Base-by-base conservation (phyloP, 2,329 filamentous ascomycete genomes). In the Paracamarosporium sp. region DNA sequence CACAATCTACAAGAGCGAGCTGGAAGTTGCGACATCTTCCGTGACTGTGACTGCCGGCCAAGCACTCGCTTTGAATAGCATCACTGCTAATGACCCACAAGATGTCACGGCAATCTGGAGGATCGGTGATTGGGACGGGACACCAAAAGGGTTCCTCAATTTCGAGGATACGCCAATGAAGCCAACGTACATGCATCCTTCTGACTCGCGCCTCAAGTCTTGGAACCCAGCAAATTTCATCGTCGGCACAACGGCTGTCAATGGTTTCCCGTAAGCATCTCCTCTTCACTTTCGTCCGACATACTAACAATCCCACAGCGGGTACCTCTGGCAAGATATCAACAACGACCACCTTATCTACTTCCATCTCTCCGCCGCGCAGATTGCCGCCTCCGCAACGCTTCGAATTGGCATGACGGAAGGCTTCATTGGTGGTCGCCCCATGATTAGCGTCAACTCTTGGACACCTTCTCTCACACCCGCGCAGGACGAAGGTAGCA, bases 61-160 rank as follows among this genome's bases (percentile, higher is more conserved):
- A 28, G 81, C 79, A 1, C 76, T 76, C 0, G 79, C 76, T 5
- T 76, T 78, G 50, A 79, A 82, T 64, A 86, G 86, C 40, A 79
- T 82, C 9, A 82, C 80, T 41, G 76, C 66, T n/a, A 79, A 79
- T 7, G 73, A 77, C 12, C 79, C 82, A 5, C 79, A 80, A 38
- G 83, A 77, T 1, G 83, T 82, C 0, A n/a, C 63, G 1, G 62
- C 58, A n/a, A 76, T 89, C 43, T 89, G 84, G 78, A 84, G 84
- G 66, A 87, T 89, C 43, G 87, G 87, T 22, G 80, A 85, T 30
- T 88, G 84, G 76, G 87, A 90, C 63, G 86, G 87, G 36, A 82
- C 85, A 69, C 62, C 65, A 4, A 66, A 63, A 9, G 86, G 86
- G 17, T 87, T 90, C 78, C 82, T 82, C 64, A 89, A 90, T 53